Conservation (phyloP, 495 filamentous ascomycete genomes). For the Achaetomiella virescens region DNA sequence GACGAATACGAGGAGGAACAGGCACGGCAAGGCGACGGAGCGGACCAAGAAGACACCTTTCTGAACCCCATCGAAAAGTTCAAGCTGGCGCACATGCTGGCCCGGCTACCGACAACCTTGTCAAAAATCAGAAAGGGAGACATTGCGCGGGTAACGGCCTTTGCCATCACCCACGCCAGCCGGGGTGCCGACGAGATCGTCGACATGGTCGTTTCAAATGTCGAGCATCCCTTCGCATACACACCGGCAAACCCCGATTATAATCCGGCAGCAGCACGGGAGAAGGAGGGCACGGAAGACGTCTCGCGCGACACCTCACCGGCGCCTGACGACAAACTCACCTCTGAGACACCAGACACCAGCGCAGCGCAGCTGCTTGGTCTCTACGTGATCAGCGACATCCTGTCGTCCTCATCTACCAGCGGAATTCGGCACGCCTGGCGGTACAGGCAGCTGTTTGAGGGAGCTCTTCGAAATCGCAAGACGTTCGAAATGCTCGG, state of each 20-base stretch:
- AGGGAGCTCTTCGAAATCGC: constrained; percentile 59
- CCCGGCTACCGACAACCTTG: constrained; percentile 71
- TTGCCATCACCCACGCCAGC: constrained; percentile 80
- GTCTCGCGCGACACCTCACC: constrained; percentile 33
- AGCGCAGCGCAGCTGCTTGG: constrained; percentile 73
- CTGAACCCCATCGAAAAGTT: constrained; percentile 81
- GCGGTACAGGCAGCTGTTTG: constrained; percentile 85
- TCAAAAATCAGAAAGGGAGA: constrained; percentile 76
- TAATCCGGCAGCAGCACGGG: constrained; percentile 32
- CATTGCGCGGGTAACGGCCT: constrained; percentile 77
- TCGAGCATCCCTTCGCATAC: constrained; percentile 67
- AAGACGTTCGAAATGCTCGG: constrained; percentile 80
- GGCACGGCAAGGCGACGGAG: constrained; percentile 46
- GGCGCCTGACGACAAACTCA: constrained; percentile 30
- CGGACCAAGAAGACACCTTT: constrained; percentile 60
- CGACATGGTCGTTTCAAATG: constrained; percentile 75
- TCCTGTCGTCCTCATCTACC: constrained; percentile 77
- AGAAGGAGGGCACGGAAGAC: constrained; percentile 34
- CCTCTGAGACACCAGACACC: constrained; percentile 47
- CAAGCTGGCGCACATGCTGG: constrained; percentile 71
- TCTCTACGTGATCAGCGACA: constrained; percentile 81
- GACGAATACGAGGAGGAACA: constrained; percentile 76
- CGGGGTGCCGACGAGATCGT: constrained; percentile 81
- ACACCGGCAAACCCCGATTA: constrained; percentile 45
- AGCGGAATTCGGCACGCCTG: constrained; percentile 81